Base-by-base conservation (phyloP, 352 stramenopile genomes). In the Phytophthora tentaculata region DNA sequence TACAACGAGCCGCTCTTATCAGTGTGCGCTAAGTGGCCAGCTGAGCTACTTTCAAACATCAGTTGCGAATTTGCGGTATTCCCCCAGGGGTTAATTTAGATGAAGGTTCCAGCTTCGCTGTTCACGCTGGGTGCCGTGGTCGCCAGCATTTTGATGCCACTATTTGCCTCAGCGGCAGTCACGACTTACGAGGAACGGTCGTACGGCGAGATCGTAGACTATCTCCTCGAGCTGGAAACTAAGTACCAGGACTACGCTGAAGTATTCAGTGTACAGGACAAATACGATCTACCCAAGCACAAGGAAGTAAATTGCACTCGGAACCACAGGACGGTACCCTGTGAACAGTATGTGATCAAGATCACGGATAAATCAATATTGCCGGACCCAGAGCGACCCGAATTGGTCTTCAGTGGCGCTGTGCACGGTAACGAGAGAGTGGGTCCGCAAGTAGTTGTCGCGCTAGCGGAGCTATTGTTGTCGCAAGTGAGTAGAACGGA, bases 401-500 rank as follows among this genome's bases (percentile, higher is more conserved):
- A 99, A 64, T 81, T 99, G 1, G 98, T 99, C 62, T 92, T 98
- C 60, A 98, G 86, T 47, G 97, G 97, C 13, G 85, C 88, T 22
- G 81, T 99, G 1, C 96, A 99, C 71, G 97, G 97, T 7, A 89
- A 99, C 68, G 95, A 99, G 73, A 84, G 93, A 6, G 92, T 99
- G 2, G 94, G 94, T 17, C 95, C 96, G 5, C 88, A 94, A 24
- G 74, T 84, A 0, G 79, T 95, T 19, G 77, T 98, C 20, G 81
- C 95, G 41, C 78, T 96, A 16, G 77, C 79, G 1, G 64, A 82
- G 69, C 61, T 87, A 14, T 65, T 98, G 8, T 71, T 89, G 10
- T 79, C 86, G 16, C 83, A 94, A 63, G 76, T 77, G 17, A 55
- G 43, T 39, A 64, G 74, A 22, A 2, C 48, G 2, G 81, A 91